These are phyloP conservation scores for Phytophthora ohioensis DNA, from an alignment of 352 stramenopile genomes.

Conservation along the genomic window DNA sequence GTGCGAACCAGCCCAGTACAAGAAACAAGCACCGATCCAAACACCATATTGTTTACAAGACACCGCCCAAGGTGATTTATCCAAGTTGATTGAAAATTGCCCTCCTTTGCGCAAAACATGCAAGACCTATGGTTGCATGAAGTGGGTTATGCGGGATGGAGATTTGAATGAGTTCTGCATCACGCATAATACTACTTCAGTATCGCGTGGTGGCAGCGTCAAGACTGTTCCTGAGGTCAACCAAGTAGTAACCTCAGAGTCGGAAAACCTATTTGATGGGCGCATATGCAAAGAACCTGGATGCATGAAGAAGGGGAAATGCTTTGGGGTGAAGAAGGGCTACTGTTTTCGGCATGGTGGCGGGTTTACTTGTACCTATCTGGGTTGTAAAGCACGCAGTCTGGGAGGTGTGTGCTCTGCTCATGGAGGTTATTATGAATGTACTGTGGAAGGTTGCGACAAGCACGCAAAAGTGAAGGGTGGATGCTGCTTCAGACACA, in stretches of 20 bases:
- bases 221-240: no score
- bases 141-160: slow-evolving; percentile 21
- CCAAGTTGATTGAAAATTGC: no score
- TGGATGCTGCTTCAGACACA: not conserved
- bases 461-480: not conserved
- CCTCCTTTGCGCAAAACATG: not conserved
- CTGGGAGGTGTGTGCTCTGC: not conserved
- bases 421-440: slow-evolving; percentile 3
- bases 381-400: not conserved
- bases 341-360: slow-evolving; percentile 14
- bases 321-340: slow-evolving; percentile 1
- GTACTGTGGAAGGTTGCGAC: not conserved
- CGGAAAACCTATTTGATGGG: not conserved
- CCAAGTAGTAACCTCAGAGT: no score
- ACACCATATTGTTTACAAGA: not conserved
- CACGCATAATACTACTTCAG: not conserved
- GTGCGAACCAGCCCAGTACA: no score
- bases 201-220: not conserved
- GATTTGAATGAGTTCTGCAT: slow-evolving; percentile 7
- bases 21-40: not conserved
- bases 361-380: not conserved
- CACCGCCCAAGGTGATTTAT: no score
- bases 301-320: not conserved
- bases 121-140: slow-evolving; percentile 9
- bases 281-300: not conserved